Evolutionary conservation across 352 stramenopile genomes (phyloP).

Genomic region (Phytophthora citricola): DNA sequence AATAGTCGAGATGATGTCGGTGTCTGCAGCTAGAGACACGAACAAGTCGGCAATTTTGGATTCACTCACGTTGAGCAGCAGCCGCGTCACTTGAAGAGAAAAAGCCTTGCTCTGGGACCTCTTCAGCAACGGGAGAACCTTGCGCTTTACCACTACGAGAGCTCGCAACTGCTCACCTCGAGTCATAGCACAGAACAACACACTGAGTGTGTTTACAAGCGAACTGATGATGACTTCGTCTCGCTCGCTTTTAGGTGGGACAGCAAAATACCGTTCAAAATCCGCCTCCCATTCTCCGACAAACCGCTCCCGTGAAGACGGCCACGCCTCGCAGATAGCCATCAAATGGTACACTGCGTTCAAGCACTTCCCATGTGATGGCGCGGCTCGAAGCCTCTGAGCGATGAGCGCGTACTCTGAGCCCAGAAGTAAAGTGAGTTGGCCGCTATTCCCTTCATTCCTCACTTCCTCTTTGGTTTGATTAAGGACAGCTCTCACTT

Average conservation of each 20-base stretch:
- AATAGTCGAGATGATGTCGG: constrained; percentile 54
- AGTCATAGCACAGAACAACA: constrained; percentile 45
- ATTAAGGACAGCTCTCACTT: constrained; percentile 24
- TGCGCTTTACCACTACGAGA: constrained; percentile 58
- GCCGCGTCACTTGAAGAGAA: constrained; percentile 45
- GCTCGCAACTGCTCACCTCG: constrained; percentile 49
- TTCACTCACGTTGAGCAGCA: constrained; percentile 58
- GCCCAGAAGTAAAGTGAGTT: constrained; percentile 1
- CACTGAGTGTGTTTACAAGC: constrained; percentile 45
- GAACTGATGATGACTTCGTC: constrained; percentile 65
- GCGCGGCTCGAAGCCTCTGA: constrained; percentile 42
- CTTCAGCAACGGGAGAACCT: constrained; percentile 56
- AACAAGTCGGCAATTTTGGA: constrained; percentile 61
- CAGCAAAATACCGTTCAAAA: constrained; percentile 54
- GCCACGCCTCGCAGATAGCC: constrained; percentile 39
- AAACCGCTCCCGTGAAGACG: constrained; percentile 33
- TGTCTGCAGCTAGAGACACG: constrained; percentile 64
- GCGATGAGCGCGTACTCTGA: constrained; percentile 38
- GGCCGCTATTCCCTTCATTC: constrained; percentile 3
- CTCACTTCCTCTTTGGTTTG: constrained; percentile 1
- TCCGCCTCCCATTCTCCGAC: constrained; percentile 46
- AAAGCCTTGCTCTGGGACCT: constrained; percentile 38
- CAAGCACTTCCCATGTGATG: constrained; percentile 67
- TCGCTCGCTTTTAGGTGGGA: constrained; percentile 49
- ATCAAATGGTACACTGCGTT: constrained; percentile 71